Evolutionary conservation across 768 basidiomycete genomes (phyloP).

Genomic region (Suillus subluteus): DNA sequence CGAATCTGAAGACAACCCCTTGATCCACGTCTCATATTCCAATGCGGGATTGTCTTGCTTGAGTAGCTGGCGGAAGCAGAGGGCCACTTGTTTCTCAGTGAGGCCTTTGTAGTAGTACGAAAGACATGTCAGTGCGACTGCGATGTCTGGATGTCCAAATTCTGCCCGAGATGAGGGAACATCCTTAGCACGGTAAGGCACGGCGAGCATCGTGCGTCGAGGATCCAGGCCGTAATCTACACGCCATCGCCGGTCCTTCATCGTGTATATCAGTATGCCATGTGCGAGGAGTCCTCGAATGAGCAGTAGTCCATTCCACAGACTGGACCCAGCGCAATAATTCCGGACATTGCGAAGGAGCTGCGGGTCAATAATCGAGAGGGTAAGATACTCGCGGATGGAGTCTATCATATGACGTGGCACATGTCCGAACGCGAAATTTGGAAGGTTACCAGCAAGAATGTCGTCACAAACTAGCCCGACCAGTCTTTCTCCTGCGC

Average conservation of each 20-base stretch:
- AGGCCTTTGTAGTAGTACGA: slow-evolving; percentile 55
- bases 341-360: slow-evolving; percentile 18
- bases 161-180: slow-evolving; percentile 48
- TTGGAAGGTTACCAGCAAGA: slow-evolving; percentile 21
- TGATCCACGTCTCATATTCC: slow-evolving; percentile 48
- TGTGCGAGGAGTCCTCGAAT: slow-evolving; percentile 48
- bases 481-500: slow-evolving; percentile 8
- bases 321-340: slow-evolving; percentile 15
- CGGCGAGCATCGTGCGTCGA: slow-evolving; percentile 48
- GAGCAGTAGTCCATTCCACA: slow-evolving; percentile 44
- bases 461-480: slow-evolving; percentile 18
- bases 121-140: slow-evolving; percentile 48
- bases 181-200: slow-evolving; percentile 59
- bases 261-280: slow-evolving; percentile 42
- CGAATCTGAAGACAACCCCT: not conserved
- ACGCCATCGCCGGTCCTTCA: slow-evolving; percentile 48
- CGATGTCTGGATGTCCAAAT: slow-evolving; percentile 57
- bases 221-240: slow-evolving; percentile 55
- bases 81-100: slow-evolving; percentile 38
- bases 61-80: slow-evolving; percentile 41
- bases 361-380: slow-evolving; percentile 5
- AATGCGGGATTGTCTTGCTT: slow-evolving; percentile 43
- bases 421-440: slow-evolving; percentile 22
- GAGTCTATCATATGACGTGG: slow-evolving; percentile 20
- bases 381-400: slow-evolving; percentile 29